Evolutionary conservation across 1,284 basidiomycete genomes (phyloP).

Genomic region (Xanthoconium separans): DNA sequence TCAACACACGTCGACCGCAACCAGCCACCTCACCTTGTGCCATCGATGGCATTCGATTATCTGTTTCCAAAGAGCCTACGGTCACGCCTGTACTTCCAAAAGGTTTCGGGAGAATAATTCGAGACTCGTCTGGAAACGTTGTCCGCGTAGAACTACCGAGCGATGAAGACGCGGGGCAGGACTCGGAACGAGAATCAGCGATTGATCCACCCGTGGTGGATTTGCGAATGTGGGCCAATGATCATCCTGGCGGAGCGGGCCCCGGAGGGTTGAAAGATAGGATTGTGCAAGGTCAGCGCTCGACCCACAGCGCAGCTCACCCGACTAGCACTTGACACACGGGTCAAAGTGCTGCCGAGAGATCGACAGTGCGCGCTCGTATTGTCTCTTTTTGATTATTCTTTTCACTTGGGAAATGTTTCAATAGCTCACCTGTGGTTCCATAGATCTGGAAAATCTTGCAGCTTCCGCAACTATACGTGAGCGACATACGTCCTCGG

Average conservation of each 20-base stretch:
- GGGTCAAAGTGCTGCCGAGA: not conserved
- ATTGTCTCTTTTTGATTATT: not conserved
- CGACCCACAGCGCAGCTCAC: not conserved
- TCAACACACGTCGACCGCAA: not conserved
- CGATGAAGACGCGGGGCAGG: constrained; percentile 40
- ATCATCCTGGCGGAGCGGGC: constrained; percentile 1
- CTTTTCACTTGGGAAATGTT: not conserved
- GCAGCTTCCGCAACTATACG: constrained; percentile 45
- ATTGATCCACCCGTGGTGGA: constrained; percentile 33
- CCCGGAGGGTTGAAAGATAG: not conserved
- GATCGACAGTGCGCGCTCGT: not conserved
- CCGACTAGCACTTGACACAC: not conserved
- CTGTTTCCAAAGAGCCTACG: not conserved
- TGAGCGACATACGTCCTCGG: constrained; percentile 65
- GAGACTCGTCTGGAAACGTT: constrained; percentile 82
- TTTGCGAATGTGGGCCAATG: constrained; percentile 19
- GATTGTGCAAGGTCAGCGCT: constrained; percentile 39
- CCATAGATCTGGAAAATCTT: constrained; percentile 47
- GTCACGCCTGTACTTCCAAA: constrained; percentile 45
- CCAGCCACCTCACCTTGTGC: not conserved
- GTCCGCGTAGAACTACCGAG: constrained; percentile 73
- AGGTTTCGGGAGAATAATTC: constrained; percentile 82
- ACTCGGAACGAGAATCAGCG: constrained; percentile 23
- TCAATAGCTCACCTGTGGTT: constrained; percentile 11
- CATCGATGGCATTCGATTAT: not conserved